Percentiles rank a stretch among this genome's conserved stretches.
These are phyloP conservation scores for Flaveria sonorensis DNA, from an alignment of 129 eudicot genomes.

Conservation along the genomic window DNA sequence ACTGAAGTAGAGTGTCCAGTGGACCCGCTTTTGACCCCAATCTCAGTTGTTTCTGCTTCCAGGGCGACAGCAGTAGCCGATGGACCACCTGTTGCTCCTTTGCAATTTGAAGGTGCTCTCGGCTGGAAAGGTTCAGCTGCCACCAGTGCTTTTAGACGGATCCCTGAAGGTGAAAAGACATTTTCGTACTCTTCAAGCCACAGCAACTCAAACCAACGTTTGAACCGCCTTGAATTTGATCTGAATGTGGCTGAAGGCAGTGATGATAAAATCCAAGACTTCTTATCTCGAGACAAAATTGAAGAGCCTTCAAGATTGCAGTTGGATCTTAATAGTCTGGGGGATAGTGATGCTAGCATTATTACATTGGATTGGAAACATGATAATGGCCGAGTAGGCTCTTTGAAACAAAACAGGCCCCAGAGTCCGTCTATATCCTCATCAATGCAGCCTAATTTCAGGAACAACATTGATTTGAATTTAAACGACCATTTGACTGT, in stretches of 20 bases:
- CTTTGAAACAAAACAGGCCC: slow-evolving; percentile 41
- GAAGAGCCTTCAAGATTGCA: slow-evolving; percentile 46
- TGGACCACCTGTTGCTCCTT: slow-evolving; percentile 53
- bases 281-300: slow-evolving; percentile 38
- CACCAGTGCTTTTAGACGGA: slow-evolving; percentile 81
- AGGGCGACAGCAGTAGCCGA: slow-evolving; percentile 54
- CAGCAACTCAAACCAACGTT: slow-evolving; percentile 45
- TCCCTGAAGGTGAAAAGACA: slow-evolving; percentile 47
- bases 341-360: slow-evolving; percentile 49
- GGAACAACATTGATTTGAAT: slow-evolving; percentile 57
- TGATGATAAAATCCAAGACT: slow-evolving; percentile 41
- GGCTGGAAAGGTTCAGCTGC: slow-evolving; percentile 94
- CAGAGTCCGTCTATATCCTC: slow-evolving; percentile 53
- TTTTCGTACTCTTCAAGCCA: slow-evolving; percentile 46
- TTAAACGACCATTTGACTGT: slow-evolving; percentile 62
- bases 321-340: slow-evolving; percentile 67
- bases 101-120: slow-evolving; percentile 76
- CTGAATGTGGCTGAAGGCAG: slow-evolving; percentile 63
- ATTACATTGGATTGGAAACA: slow-evolving; percentile 52
- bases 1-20: slow-evolving; percentile 30
- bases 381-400: slow-evolving; percentile 28
- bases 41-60: slow-evolving; percentile 77
- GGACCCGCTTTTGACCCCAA: slow-evolving; percentile 40
- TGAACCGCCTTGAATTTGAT: slow-evolving; percentile 60
- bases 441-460: slow-evolving; percentile 52